phyloP scores from a whole-genome alignment of 805 yeast genomes.

The Suhomyces sp. region DNA sequence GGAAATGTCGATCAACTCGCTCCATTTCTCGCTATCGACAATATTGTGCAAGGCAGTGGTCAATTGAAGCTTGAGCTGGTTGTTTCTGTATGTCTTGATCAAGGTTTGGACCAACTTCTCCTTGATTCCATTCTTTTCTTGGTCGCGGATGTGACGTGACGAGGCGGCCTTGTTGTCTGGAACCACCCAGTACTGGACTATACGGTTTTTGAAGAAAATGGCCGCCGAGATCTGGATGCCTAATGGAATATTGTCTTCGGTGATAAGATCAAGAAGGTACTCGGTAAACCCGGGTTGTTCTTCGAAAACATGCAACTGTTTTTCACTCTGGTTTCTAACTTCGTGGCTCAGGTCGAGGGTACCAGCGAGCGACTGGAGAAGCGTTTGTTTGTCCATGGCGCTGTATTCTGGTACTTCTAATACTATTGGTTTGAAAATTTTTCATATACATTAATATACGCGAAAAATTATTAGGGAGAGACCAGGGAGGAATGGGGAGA shows the following conservation, averaged over 20 bases:
- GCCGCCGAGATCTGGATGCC: slow-evolving; percentile 44
- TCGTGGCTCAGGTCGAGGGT: slow-evolving; percentile 52
- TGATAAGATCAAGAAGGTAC: slow-evolving; percentile 48
- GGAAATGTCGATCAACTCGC: slow-evolving; percentile 37
- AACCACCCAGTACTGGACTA: slow-evolving; percentile 35
- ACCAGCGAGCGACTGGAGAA: slow-evolving; percentile 49
- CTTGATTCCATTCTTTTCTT: slow-evolving; percentile 36
- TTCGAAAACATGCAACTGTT: slow-evolving; percentile 48
- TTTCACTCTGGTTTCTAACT: slow-evolving; percentile 52
- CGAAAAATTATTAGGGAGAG: background rate
- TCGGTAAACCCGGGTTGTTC: slow-evolving; percentile 57
- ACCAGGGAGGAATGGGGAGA: background rate
- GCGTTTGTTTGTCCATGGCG: slow-evolving; percentile 48
- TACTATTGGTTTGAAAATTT: background rate
- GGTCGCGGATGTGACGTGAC: slow-evolving; percentile 22
- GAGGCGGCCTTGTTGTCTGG: slow-evolving; percentile 29
- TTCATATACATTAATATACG: background rate
- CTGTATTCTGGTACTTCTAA: background rate
- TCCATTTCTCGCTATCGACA: slow-evolving; percentile 47
- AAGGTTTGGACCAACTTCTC: slow-evolving; percentile 41
- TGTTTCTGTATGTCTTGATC: slow-evolving; percentile 31
- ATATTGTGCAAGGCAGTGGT: slow-evolving; percentile 56
- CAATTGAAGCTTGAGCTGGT: slow-evolving; percentile 52
- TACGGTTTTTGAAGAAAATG: slow-evolving; percentile 43
- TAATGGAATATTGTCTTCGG: slow-evolving; percentile 43